Evolutionary conservation across 768 basidiomycete species (phyloP), one percentile per base, ranked within the genome.

Genomic region (Suillus paluster): DNA sequence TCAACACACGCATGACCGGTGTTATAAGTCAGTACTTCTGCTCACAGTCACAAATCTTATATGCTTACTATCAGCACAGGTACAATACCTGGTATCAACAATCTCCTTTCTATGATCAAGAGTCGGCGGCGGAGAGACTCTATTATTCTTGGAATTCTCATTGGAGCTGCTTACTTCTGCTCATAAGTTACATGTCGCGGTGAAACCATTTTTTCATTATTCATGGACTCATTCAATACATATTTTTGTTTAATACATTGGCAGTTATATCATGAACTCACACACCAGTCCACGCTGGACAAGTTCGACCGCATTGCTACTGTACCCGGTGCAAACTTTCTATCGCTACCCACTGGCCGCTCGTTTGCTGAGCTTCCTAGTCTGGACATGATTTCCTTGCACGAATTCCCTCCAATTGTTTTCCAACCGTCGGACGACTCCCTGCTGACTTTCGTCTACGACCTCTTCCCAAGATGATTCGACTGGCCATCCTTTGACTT

Each of bases 21-120:
- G 92, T 97, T 19, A 78, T 98, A 30, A 89, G 94, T 96, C 69
- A 64, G 90, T 11, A 12, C 59, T 45, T 27, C 21, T 54, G 36
- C 7, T 21, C 17, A 30, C 53, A 56, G 1, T 39, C 1, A 17
- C 39, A 52, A 46, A 33, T 0, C 4, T 30, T 27, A 55, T 42
- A n/a, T 38, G 11, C 48, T 70, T 25, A 64, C 56, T n/a, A 46
- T 15, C 48, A 14, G 27, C 61, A 15, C 66, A 95, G 94, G 82
- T 70, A 88, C 91, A 7, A 90, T 99, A 75, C 97, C 97, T n/a
- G 96, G 97, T 2, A 89, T 99, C 67, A 95, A 94, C 77, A 92
- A 90, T 63, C 76, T 99, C 46, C 79, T 99, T 39, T 83, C 84
- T 2, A 95, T 99, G 93, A 98, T 99, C 74, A 92, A 92, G 73